Evolutionary conservation across 371 early-diverging fungal genomes (phyloP), one percentile per base, ranked within the genome.

Genomic region (Thermomucor indicae-seudaticae): DNA sequence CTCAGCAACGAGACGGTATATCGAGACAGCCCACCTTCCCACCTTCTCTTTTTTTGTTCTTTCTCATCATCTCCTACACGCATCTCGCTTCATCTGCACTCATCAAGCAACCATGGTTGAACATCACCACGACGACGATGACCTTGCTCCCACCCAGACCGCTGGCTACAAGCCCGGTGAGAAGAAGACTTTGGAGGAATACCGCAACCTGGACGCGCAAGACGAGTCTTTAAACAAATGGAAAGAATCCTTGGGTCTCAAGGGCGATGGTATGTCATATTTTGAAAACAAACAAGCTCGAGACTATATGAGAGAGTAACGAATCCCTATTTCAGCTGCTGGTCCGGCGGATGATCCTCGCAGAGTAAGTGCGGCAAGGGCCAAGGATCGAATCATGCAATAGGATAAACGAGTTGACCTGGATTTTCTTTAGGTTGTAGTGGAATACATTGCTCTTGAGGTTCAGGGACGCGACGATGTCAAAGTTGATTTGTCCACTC

Each of bases 221-320:
- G 97, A 97, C 76, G 95, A 94, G 71, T 93, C 95, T 20, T 82
- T 97, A 44, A 75, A 80, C 55, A 95, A 92, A 72, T 97, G 97
- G 97, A 97, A 97, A 78, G 88, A 85, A 54, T 91, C 92, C 32
- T 85, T 97, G 40, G 97, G 97, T 35, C 74, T 96, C 45, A 62
- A 58, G 48, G 72, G 67, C 40, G 58, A 69, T 57, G 73, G 81
- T 79, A 64, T 53, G 69, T 24, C 8, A 16, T 49, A 14, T 30
- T 16, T 30, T 32, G 34, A 32, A 3, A 25, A 22, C 16, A 16
- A 16, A 14, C 3, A 32, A n/a, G n/a, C n/a, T n/a, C n/a, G n/a
- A n/a, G n/a, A n/a, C n/a, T n/a, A n/a, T n/a, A n/a, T n/a, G n/a
- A n/a, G n/a, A n/a, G n/a, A n/a, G n/a, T n/a, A n/a, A n/a, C n/a